Evolutionary conservation across 2,329 filamentous ascomycete genomes (phyloP).

Genomic region (Ophiostoma angusticollis): DNA sequence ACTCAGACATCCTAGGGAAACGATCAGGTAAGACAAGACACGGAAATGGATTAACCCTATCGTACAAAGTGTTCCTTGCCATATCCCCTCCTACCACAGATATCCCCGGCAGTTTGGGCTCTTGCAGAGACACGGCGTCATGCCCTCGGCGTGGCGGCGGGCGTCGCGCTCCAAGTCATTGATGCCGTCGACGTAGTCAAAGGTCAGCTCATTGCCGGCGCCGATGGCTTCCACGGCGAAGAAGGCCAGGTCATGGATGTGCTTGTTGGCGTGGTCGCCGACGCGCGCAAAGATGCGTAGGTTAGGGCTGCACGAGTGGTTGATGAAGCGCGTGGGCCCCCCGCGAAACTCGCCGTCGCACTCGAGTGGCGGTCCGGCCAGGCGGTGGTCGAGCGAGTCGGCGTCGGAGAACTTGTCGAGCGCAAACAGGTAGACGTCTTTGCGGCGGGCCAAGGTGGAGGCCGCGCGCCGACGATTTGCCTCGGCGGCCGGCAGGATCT

Average conservation of each 20-base stretch:
- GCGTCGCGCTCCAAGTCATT: constrained; percentile 36
- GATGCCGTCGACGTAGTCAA: constrained; percentile 63
- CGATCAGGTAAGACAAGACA: too few relatives aligned
- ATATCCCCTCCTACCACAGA: constrained; percentile 40
- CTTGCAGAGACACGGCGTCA: constrained; percentile 50
- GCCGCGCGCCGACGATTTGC: constrained; percentile 50
- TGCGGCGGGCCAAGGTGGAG: constrained; percentile 44
- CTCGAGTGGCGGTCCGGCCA: constrained; percentile 44
- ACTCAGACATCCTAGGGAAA: too few relatives aligned
- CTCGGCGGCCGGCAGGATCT: constrained; percentile 51
- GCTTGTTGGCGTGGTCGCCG: constrained; percentile 61
- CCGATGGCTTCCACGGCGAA: constrained; percentile 58
- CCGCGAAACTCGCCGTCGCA: constrained; percentile 65
- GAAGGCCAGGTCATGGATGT: constrained; percentile 63
- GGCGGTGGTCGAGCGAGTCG: constrained; percentile 39
- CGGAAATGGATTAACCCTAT: not conserved
- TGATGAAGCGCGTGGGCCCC: constrained; percentile 69
- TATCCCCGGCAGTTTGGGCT: constrained; percentile 54
- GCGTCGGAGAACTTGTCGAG: constrained; percentile 66
- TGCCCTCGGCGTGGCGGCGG: constrained; percentile 34
- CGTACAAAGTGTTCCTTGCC: not conserved
- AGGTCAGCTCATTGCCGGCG: constrained; percentile 58
- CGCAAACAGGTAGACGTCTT: constrained; percentile 67
- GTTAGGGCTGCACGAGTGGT: constrained; percentile 71
- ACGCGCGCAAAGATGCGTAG: constrained; percentile 68